Percentiles rank a stretch among this genome's conserved stretches.
phyloP scores from a whole-genome alignment of 163 green algal genomes.

The Chlorella variabilis region DNA sequence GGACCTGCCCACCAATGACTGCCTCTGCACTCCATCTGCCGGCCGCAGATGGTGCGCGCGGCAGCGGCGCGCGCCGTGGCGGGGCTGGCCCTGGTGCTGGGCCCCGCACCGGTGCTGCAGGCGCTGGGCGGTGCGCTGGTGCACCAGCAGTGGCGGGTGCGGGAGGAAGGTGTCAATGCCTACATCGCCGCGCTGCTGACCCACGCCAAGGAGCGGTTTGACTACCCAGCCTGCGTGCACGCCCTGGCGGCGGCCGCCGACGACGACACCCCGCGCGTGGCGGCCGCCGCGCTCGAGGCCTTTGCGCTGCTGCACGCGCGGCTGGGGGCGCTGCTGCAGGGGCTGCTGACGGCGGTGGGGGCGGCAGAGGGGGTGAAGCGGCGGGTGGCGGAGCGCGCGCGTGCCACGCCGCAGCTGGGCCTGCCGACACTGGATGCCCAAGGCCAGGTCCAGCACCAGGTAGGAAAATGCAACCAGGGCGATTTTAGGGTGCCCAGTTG shows the following conservation, averaged over 20 bases:
- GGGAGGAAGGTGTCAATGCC: constrained; percentile 64
- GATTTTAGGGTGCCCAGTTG: too few relatives aligned
- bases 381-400: constrained; percentile 45
- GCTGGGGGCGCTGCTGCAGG: constrained; percentile 44
- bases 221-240: constrained; percentile 40
- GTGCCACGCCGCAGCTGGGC: constrained; percentile 3
- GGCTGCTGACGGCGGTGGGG: constrained; percentile 39
- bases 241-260: constrained; percentile 27
- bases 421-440: constrained; percentile 54
- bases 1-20: too few relatives aligned
- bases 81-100: constrained; percentile 48
- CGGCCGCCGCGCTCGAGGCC: constrained; percentile 58
- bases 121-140: constrained; percentile 41
- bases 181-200: constrained; percentile 58
- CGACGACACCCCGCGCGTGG: constrained; percentile 55
- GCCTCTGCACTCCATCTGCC: too few relatives aligned
- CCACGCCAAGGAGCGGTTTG: constrained; percentile 22
- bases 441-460: constrained; percentile 52
- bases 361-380: constrained; percentile 26
- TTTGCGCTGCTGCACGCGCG: constrained; percentile 52
- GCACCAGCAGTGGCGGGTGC: constrained; percentile 55
- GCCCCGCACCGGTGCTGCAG: constrained; percentile 45
- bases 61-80: constrained; percentile 56
- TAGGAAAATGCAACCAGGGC: too few relatives aligned
- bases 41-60: constrained; percentile 54